A percentile compares a stretch with the other conserved stretches of the same genome.
phyloP scores from a whole-genome alignment of 495 filamentous ascomycete species.

The Hypoxylon fragiforme region DNA sequence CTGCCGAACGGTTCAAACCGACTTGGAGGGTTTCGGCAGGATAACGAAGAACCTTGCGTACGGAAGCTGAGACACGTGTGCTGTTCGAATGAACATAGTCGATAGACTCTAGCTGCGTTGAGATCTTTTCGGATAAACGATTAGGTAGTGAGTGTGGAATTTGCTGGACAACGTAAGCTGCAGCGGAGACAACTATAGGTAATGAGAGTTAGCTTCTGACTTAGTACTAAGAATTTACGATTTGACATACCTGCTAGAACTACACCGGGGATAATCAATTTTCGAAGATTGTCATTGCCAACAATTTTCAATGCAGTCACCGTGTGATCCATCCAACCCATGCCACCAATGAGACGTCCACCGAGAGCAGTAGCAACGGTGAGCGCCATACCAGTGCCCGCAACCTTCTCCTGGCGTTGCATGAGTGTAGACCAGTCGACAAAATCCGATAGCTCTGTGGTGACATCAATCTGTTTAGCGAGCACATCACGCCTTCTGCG shows the following conservation, averaged over 20 bases:
- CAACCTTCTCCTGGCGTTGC: constrained; percentile 91
- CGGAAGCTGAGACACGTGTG: constrained; percentile 76
- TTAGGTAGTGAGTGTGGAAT: constrained; percentile 87
- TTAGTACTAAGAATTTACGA: constrained; percentile 1
- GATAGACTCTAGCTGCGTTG: constrained; percentile 70
- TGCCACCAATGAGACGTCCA: constrained; percentile 75
- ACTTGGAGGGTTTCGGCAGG: constrained; percentile 81
- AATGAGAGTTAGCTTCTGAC: constrained; percentile 41
- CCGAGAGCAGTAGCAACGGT: constrained; percentile 88
- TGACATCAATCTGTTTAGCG: constrained; percentile 80
- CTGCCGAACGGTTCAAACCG: constrained; percentile 77
- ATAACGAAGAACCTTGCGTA: constrained; percentile 81
- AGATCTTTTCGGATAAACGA: constrained; percentile 83
- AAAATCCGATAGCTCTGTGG: constrained; percentile 90
- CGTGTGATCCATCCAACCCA: constrained; percentile 86
- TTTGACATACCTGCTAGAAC: constrained; percentile 71
- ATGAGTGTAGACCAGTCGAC: constrained; percentile 81
- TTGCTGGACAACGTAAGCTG: constrained; percentile 77
- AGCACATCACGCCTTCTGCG: constrained; percentile 74
- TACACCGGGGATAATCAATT: constrained; percentile 78
- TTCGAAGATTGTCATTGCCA: constrained; percentile 80
- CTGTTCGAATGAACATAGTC: constrained; percentile 94
- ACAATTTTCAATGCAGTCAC: constrained; percentile 77
- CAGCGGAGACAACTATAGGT: constrained; percentile 64
- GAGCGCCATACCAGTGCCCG: constrained; percentile 88